phyloP scores from a whole-genome alignment of 306 rosid genomes.

The Pterocarpus santalinus region DNA sequence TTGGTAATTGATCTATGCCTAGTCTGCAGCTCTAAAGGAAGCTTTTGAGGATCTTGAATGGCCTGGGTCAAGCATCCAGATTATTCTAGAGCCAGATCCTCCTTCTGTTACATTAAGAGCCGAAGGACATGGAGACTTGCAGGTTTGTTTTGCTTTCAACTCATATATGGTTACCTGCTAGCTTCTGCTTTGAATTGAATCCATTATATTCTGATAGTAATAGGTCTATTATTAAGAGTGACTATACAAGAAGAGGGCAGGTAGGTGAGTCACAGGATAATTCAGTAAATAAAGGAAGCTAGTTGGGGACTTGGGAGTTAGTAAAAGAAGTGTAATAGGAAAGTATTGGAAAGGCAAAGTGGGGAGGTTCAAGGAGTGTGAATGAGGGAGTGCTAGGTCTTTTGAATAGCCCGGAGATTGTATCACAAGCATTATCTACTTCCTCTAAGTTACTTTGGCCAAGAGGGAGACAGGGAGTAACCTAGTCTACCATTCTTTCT shows the following conservation, averaged over 20 bases:
- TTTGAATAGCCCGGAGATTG: too few species aligned
- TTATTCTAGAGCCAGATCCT: constrained; percentile 75
- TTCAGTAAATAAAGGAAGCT: not conserved
- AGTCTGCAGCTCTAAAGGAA: constrained; percentile 93
- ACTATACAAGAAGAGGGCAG: not conserved
- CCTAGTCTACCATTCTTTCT: too few species aligned
- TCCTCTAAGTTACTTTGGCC: too few species aligned
- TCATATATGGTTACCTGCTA: constrained; percentile 4
- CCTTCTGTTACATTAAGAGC: constrained; percentile 84
- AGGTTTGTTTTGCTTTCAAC: constrained; percentile 59
- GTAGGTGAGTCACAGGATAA: not conserved
- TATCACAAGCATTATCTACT: too few species aligned
- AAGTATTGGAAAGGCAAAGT: too few species aligned
- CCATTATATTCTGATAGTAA: not conserved
- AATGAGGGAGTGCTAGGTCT: too few species aligned
- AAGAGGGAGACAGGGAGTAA: too few species aligned
- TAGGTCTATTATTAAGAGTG: not conserved
- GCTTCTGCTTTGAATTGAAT: not conserved
- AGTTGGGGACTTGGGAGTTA: not conserved
- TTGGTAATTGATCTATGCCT: constrained; percentile 43
- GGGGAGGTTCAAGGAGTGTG: too few species aligned
- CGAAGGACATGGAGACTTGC: constrained; percentile 97
- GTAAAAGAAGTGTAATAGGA: not conserved
- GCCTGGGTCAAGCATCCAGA: constrained; percentile 95
- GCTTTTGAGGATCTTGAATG: constrained; percentile 98